phyloP scores from a whole-genome alignment of 192 early-diverging fungal species.

The Coemansia sp. region DNA sequence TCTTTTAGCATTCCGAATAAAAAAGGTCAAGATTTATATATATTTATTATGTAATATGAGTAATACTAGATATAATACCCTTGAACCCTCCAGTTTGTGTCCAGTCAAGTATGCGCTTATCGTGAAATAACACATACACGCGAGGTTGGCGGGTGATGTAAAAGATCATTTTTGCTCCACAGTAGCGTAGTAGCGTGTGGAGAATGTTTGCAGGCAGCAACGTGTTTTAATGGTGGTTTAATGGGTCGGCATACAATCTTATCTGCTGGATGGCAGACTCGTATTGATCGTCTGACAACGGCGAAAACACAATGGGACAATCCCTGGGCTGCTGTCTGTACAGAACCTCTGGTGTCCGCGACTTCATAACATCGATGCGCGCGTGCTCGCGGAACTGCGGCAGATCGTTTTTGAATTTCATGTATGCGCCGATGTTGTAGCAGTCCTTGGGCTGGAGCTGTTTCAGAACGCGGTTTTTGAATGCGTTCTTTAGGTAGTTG shows the following conservation, averaged over 20 bases:
- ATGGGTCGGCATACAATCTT: conserved; percentile 5
- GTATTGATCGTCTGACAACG: conserved; percentile 41
- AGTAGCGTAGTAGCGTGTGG: background rate
- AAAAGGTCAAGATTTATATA: no score
- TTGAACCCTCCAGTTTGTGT: no score
- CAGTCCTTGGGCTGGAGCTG: conserved; percentile 47
- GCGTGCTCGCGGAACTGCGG: conserved; percentile 46
- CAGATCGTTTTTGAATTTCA: conserved; percentile 50
- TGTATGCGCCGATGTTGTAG: conserved; percentile 48
- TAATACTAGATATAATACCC: no score
- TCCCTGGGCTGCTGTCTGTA: conserved; percentile 38
- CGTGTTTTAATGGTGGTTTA: background rate
- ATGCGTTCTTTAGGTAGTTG: conserved; percentile 84
- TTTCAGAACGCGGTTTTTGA: conserved; percentile 75
- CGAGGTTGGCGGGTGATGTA: no score
- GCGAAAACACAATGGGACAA: conserved; percentile 53
- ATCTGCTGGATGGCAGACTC: conserved; percentile 36
- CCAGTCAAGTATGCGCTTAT: no score
- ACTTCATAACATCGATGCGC: conserved; percentile 37
- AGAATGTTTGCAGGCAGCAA: background rate
- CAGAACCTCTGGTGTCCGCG: conserved; percentile 33
- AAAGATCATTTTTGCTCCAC: no score
- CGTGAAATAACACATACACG: no score
- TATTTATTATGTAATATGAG: no score
- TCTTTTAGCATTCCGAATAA: no score